Conservation (phyloP, 1,284 basidiomycete species). For the Fomes fomentarius region DNA sequence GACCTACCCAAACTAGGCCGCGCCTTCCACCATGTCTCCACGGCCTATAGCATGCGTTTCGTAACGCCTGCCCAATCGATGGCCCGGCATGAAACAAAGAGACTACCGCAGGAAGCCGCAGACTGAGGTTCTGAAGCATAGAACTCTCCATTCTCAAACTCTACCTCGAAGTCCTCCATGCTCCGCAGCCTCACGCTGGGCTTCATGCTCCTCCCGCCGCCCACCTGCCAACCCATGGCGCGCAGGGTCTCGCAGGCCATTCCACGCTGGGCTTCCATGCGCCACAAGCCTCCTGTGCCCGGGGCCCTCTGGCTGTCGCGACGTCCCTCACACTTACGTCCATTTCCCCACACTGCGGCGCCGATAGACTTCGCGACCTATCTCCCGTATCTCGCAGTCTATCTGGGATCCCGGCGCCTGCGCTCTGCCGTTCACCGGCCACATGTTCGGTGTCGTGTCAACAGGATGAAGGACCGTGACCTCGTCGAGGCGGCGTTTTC, state of each 20-base stretch:
- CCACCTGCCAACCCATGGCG: too few relatives aligned
- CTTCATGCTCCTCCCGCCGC: too few relatives aligned
- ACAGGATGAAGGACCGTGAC: too few relatives aligned
- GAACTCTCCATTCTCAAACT: too few relatives aligned
- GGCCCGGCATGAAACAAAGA: not conserved
- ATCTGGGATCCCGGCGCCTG: slow-evolving; percentile 10
- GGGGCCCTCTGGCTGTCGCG: not conserved
- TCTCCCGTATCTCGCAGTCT: slow-evolving; percentile 23
- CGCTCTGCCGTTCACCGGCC: not conserved
- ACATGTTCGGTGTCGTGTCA: not conserved
- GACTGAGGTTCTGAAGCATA: not conserved
- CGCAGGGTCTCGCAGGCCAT: not conserved
- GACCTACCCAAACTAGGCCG: not conserved
- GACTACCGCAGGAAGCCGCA: not conserved
- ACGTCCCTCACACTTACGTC: not conserved
- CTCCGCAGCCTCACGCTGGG: too few relatives aligned
- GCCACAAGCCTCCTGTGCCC: not conserved
- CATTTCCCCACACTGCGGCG: slow-evolving; percentile 16
- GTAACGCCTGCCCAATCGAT: not conserved
- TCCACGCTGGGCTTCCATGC: not conserved
- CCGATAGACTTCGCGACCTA: slow-evolving; percentile 22
- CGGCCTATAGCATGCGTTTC: too few relatives aligned
- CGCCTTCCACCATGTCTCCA: not conserved
- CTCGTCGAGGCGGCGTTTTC: too few relatives aligned
- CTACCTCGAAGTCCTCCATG: too few relatives aligned